Evolutionary conservation across 129 eudicot species (phyloP).

Genomic region (Cynara cardunculus): DNA sequence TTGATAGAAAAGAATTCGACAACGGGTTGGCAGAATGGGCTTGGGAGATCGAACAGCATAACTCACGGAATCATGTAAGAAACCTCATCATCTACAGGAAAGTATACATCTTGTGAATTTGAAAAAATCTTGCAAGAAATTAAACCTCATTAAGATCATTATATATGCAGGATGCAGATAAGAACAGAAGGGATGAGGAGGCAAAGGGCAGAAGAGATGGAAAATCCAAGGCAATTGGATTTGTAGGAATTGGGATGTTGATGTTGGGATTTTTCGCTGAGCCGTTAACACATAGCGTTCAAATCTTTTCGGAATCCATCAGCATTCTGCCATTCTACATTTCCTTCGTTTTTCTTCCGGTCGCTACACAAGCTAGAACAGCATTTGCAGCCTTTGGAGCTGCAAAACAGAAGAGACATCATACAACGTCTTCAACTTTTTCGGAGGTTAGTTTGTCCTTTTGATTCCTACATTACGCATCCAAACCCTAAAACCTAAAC

Average conservation of each 20-base stretch:
- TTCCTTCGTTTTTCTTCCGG: constrained; percentile 54
- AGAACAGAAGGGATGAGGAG: constrained; percentile 33
- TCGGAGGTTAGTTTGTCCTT: constrained; percentile 51
- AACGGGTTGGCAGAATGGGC: constrained; percentile 47
- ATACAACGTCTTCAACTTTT: constrained; percentile 55
- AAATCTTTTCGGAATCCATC: constrained; percentile 42
- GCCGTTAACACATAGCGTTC: constrained; percentile 55
- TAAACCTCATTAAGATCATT: background rate
- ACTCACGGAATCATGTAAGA: constrained; percentile 29
- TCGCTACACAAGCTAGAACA: constrained; percentile 60
- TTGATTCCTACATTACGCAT: too few species aligned
- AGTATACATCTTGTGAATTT: background rate
- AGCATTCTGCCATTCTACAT: constrained; percentile 44
- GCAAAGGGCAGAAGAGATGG: constrained; percentile 15
- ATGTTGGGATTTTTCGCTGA: constrained; percentile 53
- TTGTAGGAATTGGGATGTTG: constrained; percentile 39
- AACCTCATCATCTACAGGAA: background rate
- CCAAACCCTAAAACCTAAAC: background rate
- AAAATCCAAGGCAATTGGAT: constrained; percentile 21
- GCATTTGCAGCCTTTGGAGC: constrained; percentile 53
- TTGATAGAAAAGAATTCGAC: constrained; percentile 46
- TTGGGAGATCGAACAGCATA: constrained; percentile 4
- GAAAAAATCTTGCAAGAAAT: too few species aligned
- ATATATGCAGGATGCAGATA: constrained; percentile 17
- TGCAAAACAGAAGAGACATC: constrained; percentile 36